Conservation (phyloP, 202 grass and related monocot species). For the Miscanthus sacchariflorus region DNA sequence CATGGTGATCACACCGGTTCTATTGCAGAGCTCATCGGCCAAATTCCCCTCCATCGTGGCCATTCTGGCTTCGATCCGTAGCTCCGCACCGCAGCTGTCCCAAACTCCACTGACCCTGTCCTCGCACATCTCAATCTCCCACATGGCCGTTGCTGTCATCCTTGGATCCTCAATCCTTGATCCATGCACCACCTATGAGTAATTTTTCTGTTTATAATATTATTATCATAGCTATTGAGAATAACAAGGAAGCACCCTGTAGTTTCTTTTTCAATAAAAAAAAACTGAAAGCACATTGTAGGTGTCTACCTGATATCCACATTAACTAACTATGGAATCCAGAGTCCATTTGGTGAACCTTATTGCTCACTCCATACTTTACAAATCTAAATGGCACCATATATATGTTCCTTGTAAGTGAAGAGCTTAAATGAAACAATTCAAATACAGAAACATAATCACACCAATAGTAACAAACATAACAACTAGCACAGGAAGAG, state of each 20-base stretch:
- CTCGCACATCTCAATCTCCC: too few relatives aligned
- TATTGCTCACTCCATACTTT: conserved; percentile 26
- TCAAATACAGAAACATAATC: conserved; percentile 46
- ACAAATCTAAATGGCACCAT: conserved; percentile 31
- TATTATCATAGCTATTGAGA: not conserved
- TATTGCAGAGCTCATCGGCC: too few relatives aligned
- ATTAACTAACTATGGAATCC: not conserved
- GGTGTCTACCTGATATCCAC: too few relatives aligned
- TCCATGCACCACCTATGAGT: too few relatives aligned
- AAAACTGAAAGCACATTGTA: not conserved
- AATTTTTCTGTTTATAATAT: not conserved
- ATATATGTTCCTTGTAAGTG: conserved; percentile 30
- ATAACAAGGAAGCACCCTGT: conserved; percentile 4
- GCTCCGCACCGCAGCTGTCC: too few relatives aligned
- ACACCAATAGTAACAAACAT: conserved; percentile 36
- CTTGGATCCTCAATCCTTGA: too few relatives aligned
- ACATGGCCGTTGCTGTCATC: too few relatives aligned
- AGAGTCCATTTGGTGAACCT: not conserved
- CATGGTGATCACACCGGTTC: too few relatives aligned
- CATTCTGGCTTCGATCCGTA: too few relatives aligned
- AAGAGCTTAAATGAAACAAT: conserved; percentile 33
- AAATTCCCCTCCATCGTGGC: too few relatives aligned
- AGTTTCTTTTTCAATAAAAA: not conserved
- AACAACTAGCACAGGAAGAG: conserved; percentile 22
- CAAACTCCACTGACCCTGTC: too few relatives aligned